Evolutionary conservation across 2,329 filamentous ascomycete species (phyloP).

Genomic region (Phaeosphaeria sp.): DNA sequence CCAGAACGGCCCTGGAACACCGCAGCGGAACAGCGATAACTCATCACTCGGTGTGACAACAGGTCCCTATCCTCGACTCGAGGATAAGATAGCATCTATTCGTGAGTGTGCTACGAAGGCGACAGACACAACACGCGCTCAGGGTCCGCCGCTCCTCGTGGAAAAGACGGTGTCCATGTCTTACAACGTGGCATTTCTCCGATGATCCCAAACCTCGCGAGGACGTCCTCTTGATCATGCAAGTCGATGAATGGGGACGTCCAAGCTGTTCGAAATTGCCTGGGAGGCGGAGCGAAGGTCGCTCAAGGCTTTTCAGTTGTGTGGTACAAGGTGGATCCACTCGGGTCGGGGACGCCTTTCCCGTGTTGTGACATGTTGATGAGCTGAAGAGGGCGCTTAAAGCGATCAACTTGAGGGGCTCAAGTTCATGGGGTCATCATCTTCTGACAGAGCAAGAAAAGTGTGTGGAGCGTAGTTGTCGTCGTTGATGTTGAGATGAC

Average conservation of each 20-base stretch:
- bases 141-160: not conserved
- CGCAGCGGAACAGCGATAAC: not conserved
- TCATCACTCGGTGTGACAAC: not conserved
- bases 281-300: not conserved
- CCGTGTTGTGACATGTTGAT: not conserved
- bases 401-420: not conserved
- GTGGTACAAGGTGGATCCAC: conserved; percentile 5
- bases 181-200: conserved; percentile 22
- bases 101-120: not conserved
- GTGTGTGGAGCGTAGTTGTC: not conserved
- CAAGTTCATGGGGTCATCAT: not conserved
- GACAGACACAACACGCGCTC: not conserved
- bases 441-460: not conserved
- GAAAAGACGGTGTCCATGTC: conserved; percentile 16
- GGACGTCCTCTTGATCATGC: not conserved
- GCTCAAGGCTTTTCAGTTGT: not conserved
- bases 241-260: not conserved
- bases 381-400: not conserved
- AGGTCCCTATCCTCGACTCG: not conserved
- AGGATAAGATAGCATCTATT: not conserved
- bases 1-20: not conserved
- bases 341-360: not conserved
- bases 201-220: not conserved
- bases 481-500: not conserved
- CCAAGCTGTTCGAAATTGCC: not conserved